Base-by-base conservation (phyloP, 1,139 yeast genomes). In the Fermentozyma sake region DNA sequence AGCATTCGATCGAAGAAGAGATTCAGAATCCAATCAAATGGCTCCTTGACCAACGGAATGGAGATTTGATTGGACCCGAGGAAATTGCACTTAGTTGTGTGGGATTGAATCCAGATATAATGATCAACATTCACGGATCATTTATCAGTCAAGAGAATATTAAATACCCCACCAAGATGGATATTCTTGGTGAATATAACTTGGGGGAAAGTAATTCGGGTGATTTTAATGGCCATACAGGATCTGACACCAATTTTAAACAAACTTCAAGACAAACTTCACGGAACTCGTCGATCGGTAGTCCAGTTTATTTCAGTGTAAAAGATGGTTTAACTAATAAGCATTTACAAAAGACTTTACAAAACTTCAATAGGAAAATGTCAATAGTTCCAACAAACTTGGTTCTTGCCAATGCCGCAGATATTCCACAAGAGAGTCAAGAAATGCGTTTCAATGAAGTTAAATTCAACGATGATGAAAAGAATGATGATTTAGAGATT, bases 1-100 rank as follows among this genome's bases (percentile, higher is more conserved):
- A 44, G 33, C 22, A 48, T 3, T 29, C 67, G 1, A 36, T 54
- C 1, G 60, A 58, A 15, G 52, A 59, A n/a, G 83, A 76, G 37
- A 41, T 67, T 4, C 38, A 50, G 6, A 61, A 63, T 31, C 68
- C 69, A 0, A 37, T 55, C 2, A 31, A 34, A 9, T 64, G 71
- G 71, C 42, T 62, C 9, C 33, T 44, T 11, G 48, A 44, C 14
- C 48, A 41, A 6, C 32, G 37, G n/a, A 29, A 37, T 6, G 42
- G 36, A 4, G 43, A 37, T 4, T 44, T 51, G 10, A 32, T 57
- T 9, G 46, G 52, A 1, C 45, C 54, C 4, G 66, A 59, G 30
- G 64, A 61, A 10, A 55, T 65, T 10, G 44, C 61, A 9, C 25
- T 58, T 7, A 56, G 52, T 3, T 64, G 70, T 30, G 44, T 58